These are phyloP conservation scores for Trametes elegans DNA, from an alignment of 768 basidiomycete species.

Conservation along the genomic window DNA sequence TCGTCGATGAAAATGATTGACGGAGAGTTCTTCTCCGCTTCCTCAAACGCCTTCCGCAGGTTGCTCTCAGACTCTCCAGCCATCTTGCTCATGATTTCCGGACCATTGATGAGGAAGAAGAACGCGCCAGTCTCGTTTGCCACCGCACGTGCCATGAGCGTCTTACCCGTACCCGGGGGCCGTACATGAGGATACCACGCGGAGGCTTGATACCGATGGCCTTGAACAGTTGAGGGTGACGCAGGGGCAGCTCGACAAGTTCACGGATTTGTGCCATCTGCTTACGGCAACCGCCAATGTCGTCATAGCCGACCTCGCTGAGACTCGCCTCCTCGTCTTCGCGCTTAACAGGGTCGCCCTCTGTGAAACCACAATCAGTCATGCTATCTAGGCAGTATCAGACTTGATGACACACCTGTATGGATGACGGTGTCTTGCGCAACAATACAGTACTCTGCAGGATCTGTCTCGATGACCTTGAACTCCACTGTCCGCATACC, in stretches of 20 bases:
- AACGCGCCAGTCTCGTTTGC: conserved; percentile 99
- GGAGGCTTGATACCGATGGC: conserved; percentile 99
- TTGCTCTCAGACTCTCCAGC: conserved; percentile 98
- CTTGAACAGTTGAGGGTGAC: conserved; percentile 99
- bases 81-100: conserved; percentile 99
- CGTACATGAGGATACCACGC: conserved; percentile 97
- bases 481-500: conserved; percentile 99
- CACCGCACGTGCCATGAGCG: conserved; percentile 98
- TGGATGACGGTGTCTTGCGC: conserved; percentile 99
- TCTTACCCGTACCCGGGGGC: conserved; percentile 99
- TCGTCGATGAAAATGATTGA: conserved; percentile 99
- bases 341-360: conserved; percentile 98
- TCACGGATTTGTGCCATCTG: conserved; percentile 99
- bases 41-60: conserved; percentile 96
- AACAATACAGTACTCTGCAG: conserved; percentile 97
- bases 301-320: conserved; percentile 97
- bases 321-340: conserved; percentile 98
- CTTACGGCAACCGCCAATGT: conserved; percentile 98
- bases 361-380: conserved; percentile 36
- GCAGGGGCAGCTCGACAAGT: conserved; percentile 95
- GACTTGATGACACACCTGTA: conserved; percentile 52
- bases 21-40: conserved; percentile 99
- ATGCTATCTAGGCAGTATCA: neutral
- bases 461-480: conserved; percentile 98
- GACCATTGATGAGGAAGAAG: conserved; percentile 99